A percentile compares a stretch with the other conserved stretches of the same genome.
Conservation (phyloP, 1,284 basidiomycete species). For the Fistulinella cinereoalba region DNA sequence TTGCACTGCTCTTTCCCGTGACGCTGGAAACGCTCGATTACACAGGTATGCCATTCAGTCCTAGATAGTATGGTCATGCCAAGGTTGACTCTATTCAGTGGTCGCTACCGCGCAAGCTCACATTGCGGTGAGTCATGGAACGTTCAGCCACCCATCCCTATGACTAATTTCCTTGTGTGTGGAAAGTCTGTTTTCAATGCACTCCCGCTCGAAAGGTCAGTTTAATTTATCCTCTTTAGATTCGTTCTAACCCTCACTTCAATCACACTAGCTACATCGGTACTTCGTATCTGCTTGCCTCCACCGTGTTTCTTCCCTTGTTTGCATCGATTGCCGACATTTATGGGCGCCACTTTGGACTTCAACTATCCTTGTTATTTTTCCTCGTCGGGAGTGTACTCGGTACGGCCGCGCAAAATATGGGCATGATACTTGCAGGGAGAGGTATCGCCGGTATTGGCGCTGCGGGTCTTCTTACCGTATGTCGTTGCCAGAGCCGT, state of each 20-base stretch:
- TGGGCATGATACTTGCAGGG: constrained; percentile 46
- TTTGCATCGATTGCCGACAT: constrained; percentile 51
- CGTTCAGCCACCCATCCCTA: not conserved
- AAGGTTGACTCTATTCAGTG: constrained; percentile 29
- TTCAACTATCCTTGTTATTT: constrained; percentile 43
- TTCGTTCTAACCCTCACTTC: not conserved
- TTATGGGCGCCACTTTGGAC: constrained; percentile 45
- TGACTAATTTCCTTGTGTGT: not conserved
- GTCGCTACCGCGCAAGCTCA: constrained; percentile 53
- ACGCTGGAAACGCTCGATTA: constrained; percentile 39
- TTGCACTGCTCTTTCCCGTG: constrained; percentile 31
- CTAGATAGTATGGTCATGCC: not conserved
- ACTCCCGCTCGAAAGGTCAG: constrained; percentile 45
- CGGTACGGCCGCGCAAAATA: constrained; percentile 45
- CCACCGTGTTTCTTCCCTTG: constrained; percentile 51
- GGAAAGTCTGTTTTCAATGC: constrained; percentile 44
- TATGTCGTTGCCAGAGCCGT: constrained; percentile 20
- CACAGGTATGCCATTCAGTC: constrained; percentile 34
- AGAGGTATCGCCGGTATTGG: constrained; percentile 49
- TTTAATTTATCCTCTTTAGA: not conserved
- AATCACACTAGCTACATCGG: constrained; percentile 44
- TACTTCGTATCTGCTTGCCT: constrained; percentile 48
- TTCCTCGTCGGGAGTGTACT: constrained; percentile 48
- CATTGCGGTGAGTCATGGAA: constrained; percentile 40
- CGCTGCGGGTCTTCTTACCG: constrained; percentile 48